Percentiles rank a stretch among this genome's conserved stretches.
These are phyloP conservation scores for Backusella parvicylindrica DNA, from an alignment of 192 early-diverging fungal species.

Conservation along the genomic window DNA sequence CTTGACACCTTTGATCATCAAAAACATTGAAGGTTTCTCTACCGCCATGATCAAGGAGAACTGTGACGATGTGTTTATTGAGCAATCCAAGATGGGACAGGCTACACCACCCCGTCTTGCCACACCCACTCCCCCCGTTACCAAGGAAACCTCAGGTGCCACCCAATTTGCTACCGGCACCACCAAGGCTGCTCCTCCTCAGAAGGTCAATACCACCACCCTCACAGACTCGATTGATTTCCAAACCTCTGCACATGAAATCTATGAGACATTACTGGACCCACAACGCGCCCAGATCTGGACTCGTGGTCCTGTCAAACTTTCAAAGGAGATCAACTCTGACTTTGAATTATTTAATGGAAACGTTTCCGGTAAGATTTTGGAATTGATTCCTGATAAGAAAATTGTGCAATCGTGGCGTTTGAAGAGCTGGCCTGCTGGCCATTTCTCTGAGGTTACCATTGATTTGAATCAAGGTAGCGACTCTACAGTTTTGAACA, in stretches of 20 bases:
- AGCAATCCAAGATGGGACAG: slow-evolving; percentile 42
- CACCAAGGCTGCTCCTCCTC: slow-evolving; percentile 6
- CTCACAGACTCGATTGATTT: slow-evolving; percentile 81
- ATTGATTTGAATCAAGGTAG: slow-evolving; percentile 69
- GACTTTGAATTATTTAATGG: slow-evolving; percentile 82
- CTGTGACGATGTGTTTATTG: slow-evolving; percentile 80
- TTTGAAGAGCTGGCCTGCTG: slow-evolving; percentile 78
- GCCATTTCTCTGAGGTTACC: slow-evolving; percentile 80
- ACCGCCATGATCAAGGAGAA: slow-evolving; percentile 59
- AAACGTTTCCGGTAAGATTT: slow-evolving; percentile 80
- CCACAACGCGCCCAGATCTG: slow-evolving; percentile 69
- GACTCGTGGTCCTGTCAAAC: slow-evolving; percentile 64
- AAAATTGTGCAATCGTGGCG: slow-evolving; percentile 87
- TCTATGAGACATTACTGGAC: slow-evolving; percentile 80
- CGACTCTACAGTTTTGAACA: slow-evolving; percentile 63
- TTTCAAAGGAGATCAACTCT: slow-evolving; percentile 41
- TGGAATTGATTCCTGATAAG: slow-evolving; percentile 69
- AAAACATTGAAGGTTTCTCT: slow-evolving; percentile 61
- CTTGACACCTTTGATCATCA: slow-evolving; percentile 57
- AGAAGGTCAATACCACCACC: slow-evolving; percentile 57
- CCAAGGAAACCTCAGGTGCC: slow-evolving; percentile 11
- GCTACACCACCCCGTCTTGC: slow-evolving; percentile 35
- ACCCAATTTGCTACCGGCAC: slow-evolving; percentile 9
- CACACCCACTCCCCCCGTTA: slow-evolving; percentile 11
- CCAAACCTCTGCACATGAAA: slow-evolving; percentile 73